Evolutionary conservation across 192 early-diverging fungal species (phyloP).

Genomic region (Spizellomyces punctatus): DNA sequence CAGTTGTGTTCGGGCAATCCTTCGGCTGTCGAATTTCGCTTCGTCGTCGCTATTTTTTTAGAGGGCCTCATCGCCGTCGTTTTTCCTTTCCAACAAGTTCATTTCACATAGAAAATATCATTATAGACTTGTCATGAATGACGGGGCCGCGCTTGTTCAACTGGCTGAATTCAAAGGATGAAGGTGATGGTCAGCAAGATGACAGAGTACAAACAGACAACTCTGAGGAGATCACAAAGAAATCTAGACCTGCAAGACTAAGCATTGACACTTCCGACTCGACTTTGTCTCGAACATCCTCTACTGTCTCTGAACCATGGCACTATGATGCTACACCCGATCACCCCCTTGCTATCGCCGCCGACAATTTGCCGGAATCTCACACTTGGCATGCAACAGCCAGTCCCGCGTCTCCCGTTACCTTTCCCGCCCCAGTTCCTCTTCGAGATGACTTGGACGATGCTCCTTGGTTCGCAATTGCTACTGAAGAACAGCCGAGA

Average conservation of each 20-base stretch:
- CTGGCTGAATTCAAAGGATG: background rate
- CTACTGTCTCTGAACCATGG: constrained; percentile 19
- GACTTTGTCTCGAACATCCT: background rate
- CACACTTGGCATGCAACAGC: constrained; percentile 8
- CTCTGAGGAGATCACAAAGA: background rate
- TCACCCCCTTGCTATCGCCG: background rate
- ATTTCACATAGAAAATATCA: too few species aligned
- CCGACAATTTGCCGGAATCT: constrained; percentile 14
- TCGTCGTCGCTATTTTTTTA: too few species aligned
- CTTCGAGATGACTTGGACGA: background rate
- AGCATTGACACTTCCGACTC: constrained; percentile 3
- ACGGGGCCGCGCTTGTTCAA: constrained; percentile 1
- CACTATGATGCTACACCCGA: constrained; percentile 18
- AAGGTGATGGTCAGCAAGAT: background rate
- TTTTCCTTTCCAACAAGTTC: too few species aligned
- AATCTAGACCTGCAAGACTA: background rate
- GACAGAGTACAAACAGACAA: background rate
- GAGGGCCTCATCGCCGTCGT: too few species aligned
- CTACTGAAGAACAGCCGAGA: too few species aligned
- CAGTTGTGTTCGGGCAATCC: too few species aligned
- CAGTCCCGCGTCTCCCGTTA: background rate
- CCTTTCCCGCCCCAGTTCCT: background rate
- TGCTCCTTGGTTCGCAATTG: too few species aligned
- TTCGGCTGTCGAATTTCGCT: too few species aligned
- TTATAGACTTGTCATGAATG: background rate